These are phyloP conservation scores for Pseudofabraea citricarpa DNA, from an alignment of 2,329 filamentous ascomycete genomes.

Conservation along the genomic window DNA sequence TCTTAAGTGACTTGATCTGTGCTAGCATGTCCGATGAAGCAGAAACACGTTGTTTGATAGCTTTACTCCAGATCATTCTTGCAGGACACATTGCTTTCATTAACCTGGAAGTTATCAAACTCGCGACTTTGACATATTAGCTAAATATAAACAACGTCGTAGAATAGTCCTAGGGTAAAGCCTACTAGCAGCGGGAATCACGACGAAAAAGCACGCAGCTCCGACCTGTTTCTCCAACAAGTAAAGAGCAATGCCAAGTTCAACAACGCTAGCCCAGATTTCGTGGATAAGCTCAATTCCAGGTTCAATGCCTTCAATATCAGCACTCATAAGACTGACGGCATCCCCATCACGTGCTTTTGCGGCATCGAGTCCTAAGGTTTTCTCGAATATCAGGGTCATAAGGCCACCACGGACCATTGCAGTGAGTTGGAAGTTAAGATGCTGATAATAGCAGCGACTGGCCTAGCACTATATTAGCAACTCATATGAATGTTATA, in stretches of 20 bases:
- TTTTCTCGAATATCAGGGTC: background rate
- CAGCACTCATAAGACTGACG: slow-evolving; percentile 39
- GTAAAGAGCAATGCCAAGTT: slow-evolving; percentile 27
- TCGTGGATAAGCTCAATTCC: slow-evolving; percentile 24
- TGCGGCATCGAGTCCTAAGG: background rate
- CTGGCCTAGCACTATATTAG: too few relatives aligned
- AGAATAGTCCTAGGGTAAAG: too few relatives aligned
- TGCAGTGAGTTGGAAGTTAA: background rate
- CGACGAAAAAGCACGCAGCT: background rate
- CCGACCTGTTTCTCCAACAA: background rate
- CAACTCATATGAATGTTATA: too few relatives aligned
- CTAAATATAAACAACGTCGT: too few relatives aligned
- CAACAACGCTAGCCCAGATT: slow-evolving; percentile 31
- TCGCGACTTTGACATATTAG: too few relatives aligned
- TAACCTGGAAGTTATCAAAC: too few relatives aligned
- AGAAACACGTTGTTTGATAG: slow-evolving; percentile 8
- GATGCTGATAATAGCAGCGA: background rate
- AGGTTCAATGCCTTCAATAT: slow-evolving; percentile 31
- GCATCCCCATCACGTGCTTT: slow-evolving; percentile 29
- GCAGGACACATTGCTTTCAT: too few relatives aligned
- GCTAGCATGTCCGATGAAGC: background rate
- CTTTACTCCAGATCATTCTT: slow-evolving; percentile 15
- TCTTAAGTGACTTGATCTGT: background rate
- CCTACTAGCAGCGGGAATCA: too few relatives aligned
- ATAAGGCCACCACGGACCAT: background rate